phyloP scores from a whole-genome alignment of 768 basidiomycete species.

The Tubosaeta sp. region DNA sequence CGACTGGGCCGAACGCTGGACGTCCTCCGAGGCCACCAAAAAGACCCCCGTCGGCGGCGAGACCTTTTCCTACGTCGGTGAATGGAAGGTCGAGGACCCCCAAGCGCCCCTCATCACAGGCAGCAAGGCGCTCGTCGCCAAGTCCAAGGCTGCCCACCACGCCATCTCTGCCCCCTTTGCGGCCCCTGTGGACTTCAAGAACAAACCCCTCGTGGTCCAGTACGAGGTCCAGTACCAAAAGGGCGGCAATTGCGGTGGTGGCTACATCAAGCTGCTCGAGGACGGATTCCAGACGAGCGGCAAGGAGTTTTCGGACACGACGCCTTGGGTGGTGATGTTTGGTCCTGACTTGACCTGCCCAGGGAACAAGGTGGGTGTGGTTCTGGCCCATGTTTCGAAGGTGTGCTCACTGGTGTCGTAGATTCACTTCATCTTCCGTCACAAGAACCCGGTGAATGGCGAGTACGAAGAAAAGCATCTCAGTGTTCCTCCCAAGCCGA shows the following conservation, averaged over 20 bases:
- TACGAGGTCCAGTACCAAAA: conserved; percentile 99
- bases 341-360: conserved; percentile 95
- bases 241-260: conserved; percentile 98
- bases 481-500: conserved; percentile 70
- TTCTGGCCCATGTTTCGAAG: too few relatives aligned
- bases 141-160: conserved; percentile 96
- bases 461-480: conserved; percentile 98
- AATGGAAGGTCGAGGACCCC: conserved; percentile 95
- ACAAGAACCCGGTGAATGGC: conserved; percentile 89
- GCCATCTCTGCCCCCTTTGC: conserved; percentile 94
- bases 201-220: conserved; percentile 88
- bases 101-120: conserved; percentile 70
- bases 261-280: conserved; percentile 94
- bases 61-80: conserved; percentile 95
- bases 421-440: conserved; percentile 99
- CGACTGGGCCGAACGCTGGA: conserved; percentile 91
- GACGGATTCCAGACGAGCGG: conserved; percentile 92
- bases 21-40: conserved; percentile 95
- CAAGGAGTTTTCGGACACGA: conserved; percentile 91
- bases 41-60: conserved; percentile 95
- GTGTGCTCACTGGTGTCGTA: conserved; percentile 27
- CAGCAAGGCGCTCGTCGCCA: conserved; percentile 90
- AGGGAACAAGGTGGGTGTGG: conserved; percentile 68
- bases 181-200: conserved; percentile 70
- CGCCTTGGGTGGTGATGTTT: conserved; percentile 96